These are phyloP conservation scores for Amanita phalloides DNA, from an alignment of 768 basidiomycete genomes.

Conservation along the genomic window DNA sequence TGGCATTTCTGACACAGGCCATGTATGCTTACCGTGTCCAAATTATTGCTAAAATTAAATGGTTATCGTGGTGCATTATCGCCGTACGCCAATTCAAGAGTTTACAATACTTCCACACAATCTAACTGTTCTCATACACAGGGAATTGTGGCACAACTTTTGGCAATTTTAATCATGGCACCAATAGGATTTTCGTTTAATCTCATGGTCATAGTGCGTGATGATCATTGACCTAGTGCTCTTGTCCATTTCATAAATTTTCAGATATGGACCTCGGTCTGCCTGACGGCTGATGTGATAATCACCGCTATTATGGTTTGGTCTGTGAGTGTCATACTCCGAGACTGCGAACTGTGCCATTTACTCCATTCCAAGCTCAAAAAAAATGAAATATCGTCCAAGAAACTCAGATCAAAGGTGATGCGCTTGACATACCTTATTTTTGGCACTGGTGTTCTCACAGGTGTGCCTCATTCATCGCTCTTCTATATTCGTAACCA, in stretches of 20 bases:
- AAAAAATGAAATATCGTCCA: slow-evolving; percentile 15
- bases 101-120: too few relatives aligned
- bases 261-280: slow-evolving; percentile 19
- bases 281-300: slow-evolving; percentile 18
- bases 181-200: not conserved
- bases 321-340: slow-evolving; percentile 14
- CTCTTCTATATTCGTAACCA: not conserved
- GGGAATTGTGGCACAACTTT: not conserved
- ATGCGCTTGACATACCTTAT: slow-evolving; percentile 20
- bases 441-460: slow-evolving; percentile 23
- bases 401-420: slow-evolving; percentile 15
- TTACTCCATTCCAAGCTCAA: slow-evolving; percentile 7
- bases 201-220: not conserved
- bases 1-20: not conserved
- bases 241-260: not conserved
- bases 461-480: slow-evolving; percentile 12
- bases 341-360: not conserved
- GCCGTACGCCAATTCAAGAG: not conserved
- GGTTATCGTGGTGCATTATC: not conserved
- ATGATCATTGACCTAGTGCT: not conserved
- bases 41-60: not conserved
- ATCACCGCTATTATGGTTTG: slow-evolving; percentile 20
- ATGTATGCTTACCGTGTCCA: not conserved
- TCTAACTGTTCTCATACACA: not conserved
- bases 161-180: not conserved